Base-by-base conservation (phyloP, 75 land plant genomes). In the Sequoiadendron giganteum region DNA sequence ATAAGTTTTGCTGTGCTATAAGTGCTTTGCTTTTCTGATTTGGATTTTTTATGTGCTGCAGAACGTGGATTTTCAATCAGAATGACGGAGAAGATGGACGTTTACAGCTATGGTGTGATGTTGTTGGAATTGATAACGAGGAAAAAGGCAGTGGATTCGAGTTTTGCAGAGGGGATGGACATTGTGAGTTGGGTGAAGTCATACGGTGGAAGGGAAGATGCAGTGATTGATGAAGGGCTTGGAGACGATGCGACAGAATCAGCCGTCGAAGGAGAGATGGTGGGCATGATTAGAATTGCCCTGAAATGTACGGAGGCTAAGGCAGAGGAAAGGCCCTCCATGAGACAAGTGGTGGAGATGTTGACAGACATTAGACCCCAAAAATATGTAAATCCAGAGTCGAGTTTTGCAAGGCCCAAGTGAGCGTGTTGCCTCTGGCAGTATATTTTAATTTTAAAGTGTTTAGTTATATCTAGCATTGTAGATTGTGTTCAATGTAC, bases 31-130 rank as follows among this genome's bases (percentile, higher is more conserved):
- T 47, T 83, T 84, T 18, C 72, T 30, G 1, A 34, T 1, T 34
- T 65, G 48, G 6, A 30, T 76, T 87, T 65, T 54, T 40, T 52
- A 0, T 5, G 40, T 3, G 4, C 43, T 42, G 43, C 91, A 94
- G 94, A 94, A 77, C 89, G 89, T 61, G 93, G 94, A 54, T 90
- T 87, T 85, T 61, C 93, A 79, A 90, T 91, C 0, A 88, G 40
- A 43, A 89, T 49, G 84, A 93, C 85, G 85, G 93, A 87, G 75
- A 91, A 93, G 65, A 93, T 93, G 14, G 97, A 96, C 90, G 95
- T 96, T 49, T 96, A 95, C 80, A 93, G 93, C 88, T 96, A 91
- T 68, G 95, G 96, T 0, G 96, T 96, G 38, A 90, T 94, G 1
- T 72, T 96, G 52, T 88, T 96, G 77, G 97, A 96, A 85, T 89